phyloP scores from a whole-genome alignment of 495 filamentous ascomycete species.

The Podospora conica region DNA sequence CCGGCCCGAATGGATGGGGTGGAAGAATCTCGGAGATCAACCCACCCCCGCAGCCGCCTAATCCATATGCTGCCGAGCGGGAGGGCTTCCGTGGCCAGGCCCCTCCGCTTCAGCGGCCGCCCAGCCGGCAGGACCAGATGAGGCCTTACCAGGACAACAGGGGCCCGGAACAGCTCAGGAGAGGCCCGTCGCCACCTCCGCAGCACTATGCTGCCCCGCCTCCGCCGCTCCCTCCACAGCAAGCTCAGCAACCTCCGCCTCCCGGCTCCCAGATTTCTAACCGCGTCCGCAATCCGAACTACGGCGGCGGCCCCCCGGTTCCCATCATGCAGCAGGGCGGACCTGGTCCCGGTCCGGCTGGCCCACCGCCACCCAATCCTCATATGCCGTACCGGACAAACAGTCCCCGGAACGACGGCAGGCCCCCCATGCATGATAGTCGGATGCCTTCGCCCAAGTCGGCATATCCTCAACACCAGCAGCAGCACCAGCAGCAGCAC shows the following conservation, averaged over 20 bases:
- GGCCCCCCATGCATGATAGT: slow-evolving; percentile 71
- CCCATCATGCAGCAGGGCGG: slow-evolving; percentile 33
- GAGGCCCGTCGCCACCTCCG: slow-evolving; percentile 43
- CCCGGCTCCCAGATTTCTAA: slow-evolving; percentile 27
- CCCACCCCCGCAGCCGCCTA: slow-evolving; percentile 62
- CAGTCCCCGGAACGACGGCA: slow-evolving; percentile 75
- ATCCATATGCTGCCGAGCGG: slow-evolving; percentile 65
- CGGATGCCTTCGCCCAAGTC: slow-evolving; percentile 78
- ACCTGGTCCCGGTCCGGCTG: slow-evolving; percentile 22
- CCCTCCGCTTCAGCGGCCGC: slow-evolving; percentile 59
- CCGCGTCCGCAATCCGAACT: slow-evolving; percentile 67
- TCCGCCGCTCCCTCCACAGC: slow-evolving; percentile 51
- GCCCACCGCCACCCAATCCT: slow-evolving; percentile 55
- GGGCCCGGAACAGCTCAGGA: slow-evolving; percentile 27
- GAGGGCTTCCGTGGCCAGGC: slow-evolving; percentile 58
- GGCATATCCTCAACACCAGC: slow-evolving; percentile 62
- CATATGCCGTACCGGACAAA: slow-evolving; percentile 73
- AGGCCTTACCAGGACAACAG: slow-evolving; percentile 71
- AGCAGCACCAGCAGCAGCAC: neutral
- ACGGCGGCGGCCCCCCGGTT: slow-evolving; percentile 55
- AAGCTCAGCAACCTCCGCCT: slow-evolving; percentile 43
- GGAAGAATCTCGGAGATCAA: slow-evolving; percentile 73
- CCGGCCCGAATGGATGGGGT: slow-evolving; percentile 63
- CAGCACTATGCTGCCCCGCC: slow-evolving; percentile 57
- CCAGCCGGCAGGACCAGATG: slow-evolving; percentile 65